These are phyloP conservation scores for Acanthamoeba triangularis DNA, from an alignment of 208 protist species.

Conservation along the genomic window DNA sequence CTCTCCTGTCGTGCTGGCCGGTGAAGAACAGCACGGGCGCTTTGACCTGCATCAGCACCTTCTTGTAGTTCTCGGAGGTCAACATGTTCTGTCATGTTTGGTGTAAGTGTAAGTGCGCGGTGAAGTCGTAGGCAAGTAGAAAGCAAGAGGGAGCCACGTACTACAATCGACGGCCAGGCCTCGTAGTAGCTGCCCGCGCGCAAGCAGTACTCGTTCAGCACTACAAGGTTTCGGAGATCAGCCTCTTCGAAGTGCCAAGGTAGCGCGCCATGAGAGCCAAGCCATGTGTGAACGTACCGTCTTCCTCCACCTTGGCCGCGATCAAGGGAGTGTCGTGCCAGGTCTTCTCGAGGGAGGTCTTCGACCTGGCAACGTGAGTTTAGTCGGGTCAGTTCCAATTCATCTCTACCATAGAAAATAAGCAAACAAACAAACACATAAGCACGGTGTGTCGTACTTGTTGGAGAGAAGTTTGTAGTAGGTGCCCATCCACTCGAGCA, in stretches of 20 bases:
- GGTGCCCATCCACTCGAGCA: constrained; percentile 58
- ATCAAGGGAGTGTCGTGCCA: constrained; percentile 60
- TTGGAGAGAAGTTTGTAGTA: constrained; percentile 69
- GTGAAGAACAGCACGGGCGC: constrained; percentile 39
- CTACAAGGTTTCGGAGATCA: background rate
- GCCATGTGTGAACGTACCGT: background rate
- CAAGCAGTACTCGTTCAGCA: constrained; percentile 65
- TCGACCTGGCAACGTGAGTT: no score
- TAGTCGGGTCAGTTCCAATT: no score
- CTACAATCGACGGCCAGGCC: constrained; percentile 47
- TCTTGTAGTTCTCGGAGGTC: constrained; percentile 47
- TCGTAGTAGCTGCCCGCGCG: constrained; percentile 47
- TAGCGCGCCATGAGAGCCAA: background rate
- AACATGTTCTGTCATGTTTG: background rate
- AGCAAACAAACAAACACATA: no score
- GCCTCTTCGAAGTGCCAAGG: no score
- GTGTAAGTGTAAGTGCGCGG: background rate
- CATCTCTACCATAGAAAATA: no score
- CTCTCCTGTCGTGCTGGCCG: constrained; percentile 46
- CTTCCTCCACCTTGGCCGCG: constrained; percentile 32
- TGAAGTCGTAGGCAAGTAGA: no score
- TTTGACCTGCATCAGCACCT: constrained; percentile 32
- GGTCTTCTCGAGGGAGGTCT: constrained; percentile 53
- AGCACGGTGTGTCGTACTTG: constrained; percentile 38
- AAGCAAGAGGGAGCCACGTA: background rate